Evolutionary conservation across 2,329 filamentous ascomycete species (phyloP).

Genomic region (Davidsoniella neocaledoniae): DNA sequence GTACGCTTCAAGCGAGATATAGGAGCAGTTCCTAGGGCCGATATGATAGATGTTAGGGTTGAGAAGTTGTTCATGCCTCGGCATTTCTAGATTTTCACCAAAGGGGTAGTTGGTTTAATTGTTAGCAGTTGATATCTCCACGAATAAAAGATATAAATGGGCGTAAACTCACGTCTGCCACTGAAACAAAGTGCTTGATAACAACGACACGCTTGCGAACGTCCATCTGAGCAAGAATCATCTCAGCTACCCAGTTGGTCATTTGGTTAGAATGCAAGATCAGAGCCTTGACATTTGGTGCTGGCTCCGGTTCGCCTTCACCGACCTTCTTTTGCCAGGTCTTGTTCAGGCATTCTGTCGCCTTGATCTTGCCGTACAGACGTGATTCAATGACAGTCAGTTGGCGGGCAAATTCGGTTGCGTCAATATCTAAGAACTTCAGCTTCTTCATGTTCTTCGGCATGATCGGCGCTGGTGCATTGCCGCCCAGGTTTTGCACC

Average conservation of each 20-base stretch:
- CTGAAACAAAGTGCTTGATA: conserved; percentile 93
- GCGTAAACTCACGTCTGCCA: conserved; percentile 69
- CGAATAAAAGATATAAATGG: neutral
- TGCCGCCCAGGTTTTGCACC: conserved; percentile 69
- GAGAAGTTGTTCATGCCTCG: conserved; percentile 90
- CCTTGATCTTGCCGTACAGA: conserved; percentile 88
- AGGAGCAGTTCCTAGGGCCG: conserved; percentile 80
- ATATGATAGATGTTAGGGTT: conserved; percentile 93
- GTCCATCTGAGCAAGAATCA: conserved; percentile 90
- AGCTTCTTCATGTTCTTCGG: conserved; percentile 99
- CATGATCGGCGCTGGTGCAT: conserved; percentile 74
- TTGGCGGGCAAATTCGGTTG: conserved; percentile 91
- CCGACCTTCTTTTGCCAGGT: conserved; percentile 94
- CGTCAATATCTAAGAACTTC: conserved; percentile 94
- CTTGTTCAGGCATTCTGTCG: conserved; percentile 92
- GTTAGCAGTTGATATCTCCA: conserved; percentile 15
- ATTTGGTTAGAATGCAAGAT: conserved; percentile 97
- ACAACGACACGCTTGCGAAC: conserved; percentile 93
- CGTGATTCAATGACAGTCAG: conserved; percentile 92
- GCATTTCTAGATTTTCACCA: conserved; percentile 52
- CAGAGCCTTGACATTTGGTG: conserved; percentile 85
- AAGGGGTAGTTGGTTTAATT: neutral
- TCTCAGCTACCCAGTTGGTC: conserved; percentile 98
- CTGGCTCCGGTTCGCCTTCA: conserved; percentile 67
- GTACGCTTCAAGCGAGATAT: conserved; percentile 88